Base-by-base conservation (phyloP, 1,284 basidiomycete species). In the Bondarzewia mesenterica region DNA sequence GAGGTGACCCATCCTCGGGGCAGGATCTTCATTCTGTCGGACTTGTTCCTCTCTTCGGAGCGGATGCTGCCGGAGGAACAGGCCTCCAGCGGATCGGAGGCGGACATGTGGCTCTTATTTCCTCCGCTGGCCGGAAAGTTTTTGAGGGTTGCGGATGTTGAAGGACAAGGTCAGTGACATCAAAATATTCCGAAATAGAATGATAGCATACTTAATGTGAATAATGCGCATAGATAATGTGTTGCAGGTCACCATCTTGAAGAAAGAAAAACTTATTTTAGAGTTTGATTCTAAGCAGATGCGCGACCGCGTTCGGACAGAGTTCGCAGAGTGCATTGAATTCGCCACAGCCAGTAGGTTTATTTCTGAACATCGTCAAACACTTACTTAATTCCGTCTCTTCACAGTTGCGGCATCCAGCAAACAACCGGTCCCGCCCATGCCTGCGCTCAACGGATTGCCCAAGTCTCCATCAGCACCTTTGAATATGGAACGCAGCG, bases 111-210 rank as follows among this genome's bases (percentile, higher is more conserved):
- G 84, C 71, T 99, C 46, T 80, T 88, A 54, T 99, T 96, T 69
- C 96, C 96, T 18, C 96, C 96, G 3, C 70, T 99, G 45, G 88
- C 96, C 7, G 94, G 93, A 4, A 98, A 97, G 64, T 93, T 97
- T 60, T 71, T 98, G 47, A 77, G 78, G 54, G 80, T 85, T n/a
- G 72, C 68, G 22, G 85, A 83, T 57, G 71, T 82, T 5, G 69
- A 74, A 48, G 79, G 74, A 38, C 72, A 73, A 71, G 76, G 84
- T 74, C 57, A 53, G 73, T 43, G n/a, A n/a, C 44, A 64, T 44
- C 14, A 48, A 47, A 29, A 25, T 29, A 44, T 25, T 15, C 47
- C 26, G 25, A 49, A 41, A 35, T 41, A 45, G 42, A 42, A 26
- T 44, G 43, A 56, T 43, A 51, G 40, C 51, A 41, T 20, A n/a